phyloP scores from a whole-genome alignment of 306 rosid genomes.

The Bauhinia variegata region DNA sequence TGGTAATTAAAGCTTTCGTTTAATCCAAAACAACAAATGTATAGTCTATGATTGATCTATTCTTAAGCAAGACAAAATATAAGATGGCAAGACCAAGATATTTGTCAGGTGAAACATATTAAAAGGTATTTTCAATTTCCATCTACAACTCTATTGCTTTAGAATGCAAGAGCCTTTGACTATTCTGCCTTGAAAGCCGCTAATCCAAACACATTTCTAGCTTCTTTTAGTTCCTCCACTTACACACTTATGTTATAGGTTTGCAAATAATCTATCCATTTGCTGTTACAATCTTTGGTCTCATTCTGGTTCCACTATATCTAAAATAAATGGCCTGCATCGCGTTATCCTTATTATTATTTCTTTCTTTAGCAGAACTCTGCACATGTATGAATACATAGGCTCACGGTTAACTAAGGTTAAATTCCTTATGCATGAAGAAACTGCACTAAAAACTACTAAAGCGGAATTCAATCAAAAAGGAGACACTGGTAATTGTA shows the following conservation, averaged over 20 bases:
- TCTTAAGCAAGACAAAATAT: conserved; percentile 13
- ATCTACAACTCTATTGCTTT: conserved; percentile 4
- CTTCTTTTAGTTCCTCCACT: no score
- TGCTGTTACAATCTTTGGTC: neutral
- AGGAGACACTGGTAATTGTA: conserved; percentile 28
- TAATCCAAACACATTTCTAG: no score
- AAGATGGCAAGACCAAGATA: conserved; percentile 10
- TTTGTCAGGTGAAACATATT: no score
- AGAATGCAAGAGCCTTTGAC: no score
- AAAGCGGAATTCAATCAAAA: conserved; percentile 17
- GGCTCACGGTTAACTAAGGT: neutral
- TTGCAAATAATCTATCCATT: neutral
- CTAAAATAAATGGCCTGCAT: neutral
- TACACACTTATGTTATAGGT: neutral
- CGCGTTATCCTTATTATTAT: neutral
- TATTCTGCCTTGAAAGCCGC: no score
- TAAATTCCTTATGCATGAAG: conserved; percentile 1
- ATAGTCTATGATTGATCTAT: neutral
- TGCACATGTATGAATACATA: neutral
- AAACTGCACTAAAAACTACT: conserved; percentile 18
- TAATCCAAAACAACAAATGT: conserved; percentile 5
- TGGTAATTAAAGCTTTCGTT: neutral
- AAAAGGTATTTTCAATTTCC: neutral
- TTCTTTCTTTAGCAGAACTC: neutral
- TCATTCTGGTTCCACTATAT: neutral